Evolutionary conservation across 805 yeast species (phyloP), one percentile per base, ranked within the genome.

Genomic region (Metschnikowia cerradonensis): DNA sequence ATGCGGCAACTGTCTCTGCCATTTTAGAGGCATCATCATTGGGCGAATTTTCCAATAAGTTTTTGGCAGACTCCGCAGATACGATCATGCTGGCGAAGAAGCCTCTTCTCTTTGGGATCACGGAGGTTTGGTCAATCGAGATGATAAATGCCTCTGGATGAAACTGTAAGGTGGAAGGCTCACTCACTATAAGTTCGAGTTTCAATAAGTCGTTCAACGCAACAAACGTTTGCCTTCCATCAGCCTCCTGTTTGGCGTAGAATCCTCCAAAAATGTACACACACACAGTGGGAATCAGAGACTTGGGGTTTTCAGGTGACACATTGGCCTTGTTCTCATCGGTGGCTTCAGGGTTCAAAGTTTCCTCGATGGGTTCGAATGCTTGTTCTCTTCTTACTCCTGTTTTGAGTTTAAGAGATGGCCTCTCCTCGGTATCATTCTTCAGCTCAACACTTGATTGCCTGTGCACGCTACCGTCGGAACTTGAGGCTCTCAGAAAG

Each of bases 191-290:
- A 35, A 73, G 58, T 41, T 68, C 76, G 36, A 73, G 66, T 48
- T 66, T 65, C 26, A 72, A 59, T 13, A 73, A 60, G 30, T 68
- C 75, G 48, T 66, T 61, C 2, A 69, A 53, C 0, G 77, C 72
- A 11, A 48, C 53, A 46, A 72, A 72, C 5, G 20, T 39, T 26
- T 57, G 54, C 6, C 40, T 43, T 3, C 63, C 67, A n/a, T 52
- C 44, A 1, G 45, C 52, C 14, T 51, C 55, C 2, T 38, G 19
- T 11, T 38, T 35, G 32, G 54, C 49, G 26, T 52, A 51, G 49
- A 73, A 73, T 3, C 78, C 78, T 2, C 77, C 78, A 60, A 72
- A 73, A 13, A 70, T 56, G 53, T 66, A 72, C 0, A 73, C 63
- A 14, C 67, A 56, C 1, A 70, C 59, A 3, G 65, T 57, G 10